phyloP scores from a whole-genome alignment of 139 green algal species.

The Trebouxia sp. region DNA sequence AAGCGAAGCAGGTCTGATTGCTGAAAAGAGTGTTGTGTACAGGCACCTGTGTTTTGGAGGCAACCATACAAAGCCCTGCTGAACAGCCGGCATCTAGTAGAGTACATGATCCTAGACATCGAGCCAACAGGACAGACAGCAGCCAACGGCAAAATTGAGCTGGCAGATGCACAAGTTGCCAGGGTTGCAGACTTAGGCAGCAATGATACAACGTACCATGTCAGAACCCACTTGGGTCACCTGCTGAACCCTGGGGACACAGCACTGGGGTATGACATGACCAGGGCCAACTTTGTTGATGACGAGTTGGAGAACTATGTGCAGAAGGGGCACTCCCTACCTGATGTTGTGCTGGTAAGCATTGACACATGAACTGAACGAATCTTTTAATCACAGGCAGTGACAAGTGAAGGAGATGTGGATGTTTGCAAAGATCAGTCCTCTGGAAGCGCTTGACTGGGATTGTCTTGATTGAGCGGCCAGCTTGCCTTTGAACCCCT shows the following conservation, averaged over 20 bases:
- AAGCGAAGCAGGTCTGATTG: background rate
- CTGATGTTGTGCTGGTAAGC: constrained; percentile 86
- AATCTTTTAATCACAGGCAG: too few relatives aligned
- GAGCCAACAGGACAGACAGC: constrained; percentile 52
- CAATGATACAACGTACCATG: constrained; percentile 84
- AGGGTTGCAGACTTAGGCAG: constrained; percentile 84
- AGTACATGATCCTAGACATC: constrained; percentile 93
- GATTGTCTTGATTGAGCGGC: too few relatives aligned
- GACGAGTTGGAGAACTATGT: constrained; percentile 77
- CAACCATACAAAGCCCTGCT: constrained; percentile 68
- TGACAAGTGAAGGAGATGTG: too few relatives aligned
- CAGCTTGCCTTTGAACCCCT: too few relatives aligned
- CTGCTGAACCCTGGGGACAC: constrained; percentile 86
- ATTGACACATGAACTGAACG: too few relatives aligned
- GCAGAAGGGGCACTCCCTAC: constrained; percentile 63
- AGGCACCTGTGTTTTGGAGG: constrained; percentile 81
- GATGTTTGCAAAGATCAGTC: too few relatives aligned
- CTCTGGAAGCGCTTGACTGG: too few relatives aligned
- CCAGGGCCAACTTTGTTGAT: constrained; percentile 73
- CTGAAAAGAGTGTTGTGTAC: background rate
- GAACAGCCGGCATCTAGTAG: constrained; percentile 66
- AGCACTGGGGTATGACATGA: constrained; percentile 89
- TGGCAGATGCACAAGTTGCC: constrained; percentile 77
- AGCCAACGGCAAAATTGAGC: constrained; percentile 33
- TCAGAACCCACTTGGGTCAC: constrained; percentile 85